phyloP scores from a whole-genome alignment of 805 yeast genomes.

The Tetrapisispora iriomotensis region DNA sequence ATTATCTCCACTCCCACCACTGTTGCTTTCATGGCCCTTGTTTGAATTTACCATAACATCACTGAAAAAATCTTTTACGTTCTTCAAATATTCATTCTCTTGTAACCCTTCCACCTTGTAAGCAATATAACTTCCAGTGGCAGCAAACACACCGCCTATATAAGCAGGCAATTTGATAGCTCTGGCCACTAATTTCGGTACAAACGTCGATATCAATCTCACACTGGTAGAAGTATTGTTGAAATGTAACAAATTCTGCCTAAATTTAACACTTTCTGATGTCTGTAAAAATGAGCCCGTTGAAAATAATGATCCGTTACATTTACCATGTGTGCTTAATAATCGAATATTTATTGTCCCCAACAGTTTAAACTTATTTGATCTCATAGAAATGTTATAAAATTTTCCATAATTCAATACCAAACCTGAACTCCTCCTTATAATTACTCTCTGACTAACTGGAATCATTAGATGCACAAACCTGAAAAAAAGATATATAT shows the following conservation, averaged over 20 bases:
- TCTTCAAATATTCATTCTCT: constrained; percentile 48
- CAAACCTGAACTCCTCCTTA: too few relatives aligned
- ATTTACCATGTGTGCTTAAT: too few relatives aligned
- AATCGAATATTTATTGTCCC: too few relatives aligned
- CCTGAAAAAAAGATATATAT: too few relatives aligned
- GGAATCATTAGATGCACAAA: too few relatives aligned
- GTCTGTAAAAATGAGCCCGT: too few relatives aligned
- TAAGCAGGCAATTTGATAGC: constrained; percentile 63
- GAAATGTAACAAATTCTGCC: background rate
- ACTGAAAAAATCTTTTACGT: constrained; percentile 49
- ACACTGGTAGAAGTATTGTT: constrained; percentile 5
- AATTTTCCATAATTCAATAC: too few relatives aligned
- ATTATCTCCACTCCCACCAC: constrained; percentile 49
- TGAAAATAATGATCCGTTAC: too few relatives aligned
- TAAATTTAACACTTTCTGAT: too few relatives aligned
- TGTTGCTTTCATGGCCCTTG: constrained; percentile 39
- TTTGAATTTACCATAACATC: constrained; percentile 32
- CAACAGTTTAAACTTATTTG: too few relatives aligned
- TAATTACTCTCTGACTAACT: too few relatives aligned
- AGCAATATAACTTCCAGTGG: constrained; percentile 87
- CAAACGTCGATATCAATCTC: constrained; percentile 26
- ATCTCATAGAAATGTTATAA: too few relatives aligned
- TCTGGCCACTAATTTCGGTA: constrained; percentile 47
- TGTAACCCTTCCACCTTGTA: constrained; percentile 74
- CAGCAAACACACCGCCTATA: constrained; percentile 85